Base-by-base conservation (phyloP, 1,284 basidiomycete genomes). In the Cryptococcus depauperatus region DNA sequence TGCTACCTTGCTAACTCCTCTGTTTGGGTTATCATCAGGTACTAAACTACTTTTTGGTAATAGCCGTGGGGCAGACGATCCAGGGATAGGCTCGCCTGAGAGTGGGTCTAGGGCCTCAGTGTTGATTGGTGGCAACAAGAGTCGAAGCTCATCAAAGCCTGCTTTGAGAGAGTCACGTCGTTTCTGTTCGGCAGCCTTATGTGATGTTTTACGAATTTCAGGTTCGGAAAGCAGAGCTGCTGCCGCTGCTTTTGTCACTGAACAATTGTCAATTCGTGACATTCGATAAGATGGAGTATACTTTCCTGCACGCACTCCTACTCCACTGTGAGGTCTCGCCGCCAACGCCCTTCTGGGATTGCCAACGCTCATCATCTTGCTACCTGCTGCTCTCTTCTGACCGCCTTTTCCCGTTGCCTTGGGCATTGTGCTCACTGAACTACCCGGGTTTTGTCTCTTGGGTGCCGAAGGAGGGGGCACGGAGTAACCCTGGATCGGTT, bases 161-260 rank as follows among this genome's bases (percentile, higher is more conserved):
- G 84, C 83, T 73, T 98, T 98, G 55, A 98, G 79, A 30, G 85
- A 89, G 70, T 98, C 93, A 4, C 93, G 81, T 18, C 93, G 82
- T 66, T 95, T 93, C 67, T 98, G 93, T 70, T 98, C 93, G 0
- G 93, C 93, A 1, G 85, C 88, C 70, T 97, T 97, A 72, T 98
- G 93, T 1, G 90, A 92, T 0, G 85, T 85, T 63, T 90, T 89
- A 8, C 68, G 62, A 7, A 51, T 65, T 44, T 71, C 69, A n/a
- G 64, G 64, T 43, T 68, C 64, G 14, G 52, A 40, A 5, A 37
- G 34, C 4, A 52, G 46, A 3, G 54, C 48, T 1, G 59, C 55
- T 4, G 61, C 54, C 11, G 63, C 58, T 10, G 54, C 58, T 59
- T 63, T 68, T 27, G 59, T 61, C 28, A n/a, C 14, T 18, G n/a